Base-by-base conservation (phyloP, 139 green algal genomes). In the Picochlorum sp. region DNA sequence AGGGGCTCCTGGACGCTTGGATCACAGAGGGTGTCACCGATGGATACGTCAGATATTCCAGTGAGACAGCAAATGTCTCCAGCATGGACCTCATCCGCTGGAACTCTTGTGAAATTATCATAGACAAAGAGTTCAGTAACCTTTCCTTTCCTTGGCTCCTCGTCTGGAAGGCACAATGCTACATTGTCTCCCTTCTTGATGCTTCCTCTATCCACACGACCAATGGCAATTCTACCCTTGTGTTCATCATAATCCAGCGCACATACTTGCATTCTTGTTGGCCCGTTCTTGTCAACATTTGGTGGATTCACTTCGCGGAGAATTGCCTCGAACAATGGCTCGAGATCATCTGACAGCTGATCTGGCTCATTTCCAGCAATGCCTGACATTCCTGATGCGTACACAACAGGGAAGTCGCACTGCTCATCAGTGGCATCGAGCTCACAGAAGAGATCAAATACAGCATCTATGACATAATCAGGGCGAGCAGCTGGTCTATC, bases 401-500 rank as follows among this genome's bases (percentile, higher is more conserved):
- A 99, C 18, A 98, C 85, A 16, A 96, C 79, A 4, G 88, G 49
- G 57, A 75, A 79, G 56, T 79, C 90, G 75, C 89, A 96, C 83
- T 96, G 91, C 70, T 98, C 91, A 63, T 98, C 93, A 4, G 34
- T 79, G 9, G 93, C 93, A 2, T 88, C 88, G 51, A 98, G 83
- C 61, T 98, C 92, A 72, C 88, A 86, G 79, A 98, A 97, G 20
- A 98, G 87, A 34, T 98, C 92, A 70, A 95, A 98, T 24, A 88
- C 95, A 24, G 67, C 45, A 79, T 94, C 85, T 49, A 94, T 86
- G n/a, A 94, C 88, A 69, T 74, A 94, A 66, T 94, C 87, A 4
- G 83, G 82, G 32, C 87, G 66, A 11, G 85, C 85, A 8, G 85
- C 80, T 5, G 76, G 64, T 15, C 88, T 73, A 81, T 99, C 94